A percentile compares a stretch with the other conserved stretches of the same genome.
Conservation (phyloP, 495 filamentous ascomycete genomes). For the Annulohypoxylon moriforme region DNA sequence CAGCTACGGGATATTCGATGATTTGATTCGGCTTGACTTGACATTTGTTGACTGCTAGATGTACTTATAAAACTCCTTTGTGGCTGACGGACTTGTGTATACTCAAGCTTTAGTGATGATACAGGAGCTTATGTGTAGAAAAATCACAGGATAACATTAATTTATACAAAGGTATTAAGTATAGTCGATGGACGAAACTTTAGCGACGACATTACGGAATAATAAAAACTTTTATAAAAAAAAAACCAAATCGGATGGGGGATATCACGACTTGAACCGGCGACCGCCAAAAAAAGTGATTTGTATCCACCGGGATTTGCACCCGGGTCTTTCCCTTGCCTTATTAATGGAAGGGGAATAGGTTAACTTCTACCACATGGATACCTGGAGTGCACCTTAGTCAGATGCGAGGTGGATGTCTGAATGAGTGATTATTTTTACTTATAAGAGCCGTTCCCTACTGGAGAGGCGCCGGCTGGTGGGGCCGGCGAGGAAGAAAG, state of each 20-base stretch:
- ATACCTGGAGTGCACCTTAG: background rate
- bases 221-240: too few species aligned
- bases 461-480: too few species aligned
- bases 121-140: too few species aligned
- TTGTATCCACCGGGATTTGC: background rate
- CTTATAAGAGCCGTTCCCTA: background rate
- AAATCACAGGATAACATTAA: background rate
- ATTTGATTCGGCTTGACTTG: background rate
- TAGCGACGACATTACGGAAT: too few species aligned
- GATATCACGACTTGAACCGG: background rate
- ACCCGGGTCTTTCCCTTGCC: background rate
- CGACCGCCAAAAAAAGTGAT: background rate
- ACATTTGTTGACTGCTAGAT: background rate
- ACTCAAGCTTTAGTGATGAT: background rate
- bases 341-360: background rate
- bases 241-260: background rate
- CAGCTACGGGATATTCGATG: background rate
- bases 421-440: background rate
- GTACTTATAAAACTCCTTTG: background rate
- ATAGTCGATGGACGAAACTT: too few species aligned
- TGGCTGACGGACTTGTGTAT: too few species aligned
- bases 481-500: background rate
- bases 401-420: background rate
- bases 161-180: too few species aligned
- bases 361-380: slow-evolving; percentile 1